Evolutionary conservation across 164 flowering plant genomes (phyloP), one percentile per base, ranked within the genome.

Genomic region (Kalanchoe fedtschenkoi): DNA sequence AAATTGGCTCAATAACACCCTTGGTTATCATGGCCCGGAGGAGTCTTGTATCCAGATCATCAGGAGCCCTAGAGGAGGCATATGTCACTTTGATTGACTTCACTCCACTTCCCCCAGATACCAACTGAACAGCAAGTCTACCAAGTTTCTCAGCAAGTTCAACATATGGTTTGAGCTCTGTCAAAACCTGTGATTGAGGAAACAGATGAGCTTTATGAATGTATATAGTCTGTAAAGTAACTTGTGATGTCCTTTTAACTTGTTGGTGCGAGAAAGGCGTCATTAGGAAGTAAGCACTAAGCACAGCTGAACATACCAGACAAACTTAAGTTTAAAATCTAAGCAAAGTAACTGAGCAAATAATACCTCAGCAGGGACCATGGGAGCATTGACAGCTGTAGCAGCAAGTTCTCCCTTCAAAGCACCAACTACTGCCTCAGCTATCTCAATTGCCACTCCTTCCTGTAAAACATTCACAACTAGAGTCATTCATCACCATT

Each of bases 401-500:
- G 83, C 80, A 44, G 85, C 67, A 58, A 81, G 82, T 62, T 83
- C 85, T n/a, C 88, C 85, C 3, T 63, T 76, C 66, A 83, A 62
- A 7, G 88, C 85, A 26, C 85, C 85, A 34, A 81, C 81, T 11
- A 83, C 83, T 42, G 87, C 87, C 68, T 83, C 87, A 35, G 87
- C 87, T 59, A 83, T 78, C 66, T 83, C 85, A 67, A 83, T 79
- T 17, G 88, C 88, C 33, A 81, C 88, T 16, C 83, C 85, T 74
- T 81, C 88, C 81, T 58, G 41, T 21, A 37, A 5, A 34, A 10
- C 14, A 16, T 42, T 34, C 10, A 44, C 32, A 15, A 6, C 57
- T 16, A 34, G 34, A 38, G 7, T 5, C 34, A 53, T 33, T 16
- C 37, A 26, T 9, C 30, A 28, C 11, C 32, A 8, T 8, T 24